These are phyloP conservation scores for Backusella parvicylindrica DNA, from an alignment of 192 early-diverging fungal species.

Conservation along the genomic window DNA sequence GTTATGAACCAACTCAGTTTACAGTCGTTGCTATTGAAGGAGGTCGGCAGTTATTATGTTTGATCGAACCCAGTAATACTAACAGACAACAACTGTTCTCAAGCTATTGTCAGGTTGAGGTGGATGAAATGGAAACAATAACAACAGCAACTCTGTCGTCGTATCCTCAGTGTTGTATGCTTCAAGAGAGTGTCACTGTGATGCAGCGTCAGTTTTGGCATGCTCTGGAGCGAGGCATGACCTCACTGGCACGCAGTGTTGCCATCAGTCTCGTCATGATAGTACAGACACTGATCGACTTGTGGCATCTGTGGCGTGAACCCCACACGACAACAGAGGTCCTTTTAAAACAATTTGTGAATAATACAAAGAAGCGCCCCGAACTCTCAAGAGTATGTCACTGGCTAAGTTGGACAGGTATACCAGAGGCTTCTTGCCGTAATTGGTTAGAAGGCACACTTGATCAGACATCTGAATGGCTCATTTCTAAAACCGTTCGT, in stretches of 20 bases:
- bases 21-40: constrained; percentile 1
- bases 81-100: background rate
- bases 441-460: background rate
- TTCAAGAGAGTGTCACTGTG: background rate
- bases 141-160: background rate
- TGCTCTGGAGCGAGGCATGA: constrained; percentile 5
- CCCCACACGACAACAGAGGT: background rate
- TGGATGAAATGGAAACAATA: background rate
- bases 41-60: background rate
- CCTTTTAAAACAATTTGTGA: background rate
- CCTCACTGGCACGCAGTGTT: background rate
- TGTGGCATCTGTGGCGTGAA: background rate
- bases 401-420: constrained; percentile 2
- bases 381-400: background rate
- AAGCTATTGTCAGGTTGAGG: background rate
- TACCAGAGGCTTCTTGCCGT: background rate
- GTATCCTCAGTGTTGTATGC: background rate
- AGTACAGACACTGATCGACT: constrained; percentile 2
- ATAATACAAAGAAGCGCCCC: background rate
- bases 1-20: background rate
- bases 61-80: background rate
- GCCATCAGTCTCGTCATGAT: background rate
- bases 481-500: background rate
- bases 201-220: constrained; percentile 3
- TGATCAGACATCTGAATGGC: constrained; percentile 13